phyloP scores from a whole-genome alignment of 2,329 filamentous ascomycete species.

The Bimuria novae-zelandiae region DNA sequence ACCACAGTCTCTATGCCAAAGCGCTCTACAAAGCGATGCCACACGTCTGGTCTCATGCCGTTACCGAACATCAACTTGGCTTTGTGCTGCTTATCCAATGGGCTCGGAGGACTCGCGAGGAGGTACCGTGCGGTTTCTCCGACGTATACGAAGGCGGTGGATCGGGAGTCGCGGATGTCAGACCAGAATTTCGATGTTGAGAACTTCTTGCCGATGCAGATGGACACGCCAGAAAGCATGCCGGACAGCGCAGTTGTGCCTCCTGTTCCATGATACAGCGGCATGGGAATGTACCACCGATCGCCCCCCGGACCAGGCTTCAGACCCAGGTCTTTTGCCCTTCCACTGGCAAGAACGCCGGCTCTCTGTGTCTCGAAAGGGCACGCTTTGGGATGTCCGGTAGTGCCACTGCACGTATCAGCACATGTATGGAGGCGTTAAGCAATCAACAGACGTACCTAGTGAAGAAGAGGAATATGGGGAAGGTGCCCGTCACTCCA shows the following conservation, averaged over 20 bases:
- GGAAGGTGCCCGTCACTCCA: constrained; percentile 57
- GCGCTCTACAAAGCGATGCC: constrained; percentile 66
- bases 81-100: constrained; percentile 63
- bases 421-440: not conserved
- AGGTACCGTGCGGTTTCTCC: constrained; percentile 78
- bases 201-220: constrained; percentile 70
- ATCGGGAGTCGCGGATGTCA: constrained; percentile 68
- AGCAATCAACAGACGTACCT: constrained; percentile 45
- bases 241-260: constrained; percentile 62
- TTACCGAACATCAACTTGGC: constrained; percentile 68
- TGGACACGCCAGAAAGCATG: constrained; percentile 59
- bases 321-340: constrained; percentile 44
- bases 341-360: constrained; percentile 44
- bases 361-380: constrained; percentile 60
- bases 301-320: constrained; percentile 53
- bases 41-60: constrained; percentile 70
- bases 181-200: constrained; percentile 72
- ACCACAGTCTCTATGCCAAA: constrained; percentile 66
- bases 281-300: constrained; percentile 78
- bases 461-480: constrained; percentile 72
- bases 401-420: constrained; percentile 64
- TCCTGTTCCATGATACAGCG: constrained; percentile 76
- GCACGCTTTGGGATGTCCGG: constrained; percentile 74
- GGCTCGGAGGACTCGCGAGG: constrained; percentile 67
- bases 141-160: constrained; percentile 77